Base-by-base conservation (phyloP, 208 protist genomes). In the Trypanosoma grayi region DNA sequence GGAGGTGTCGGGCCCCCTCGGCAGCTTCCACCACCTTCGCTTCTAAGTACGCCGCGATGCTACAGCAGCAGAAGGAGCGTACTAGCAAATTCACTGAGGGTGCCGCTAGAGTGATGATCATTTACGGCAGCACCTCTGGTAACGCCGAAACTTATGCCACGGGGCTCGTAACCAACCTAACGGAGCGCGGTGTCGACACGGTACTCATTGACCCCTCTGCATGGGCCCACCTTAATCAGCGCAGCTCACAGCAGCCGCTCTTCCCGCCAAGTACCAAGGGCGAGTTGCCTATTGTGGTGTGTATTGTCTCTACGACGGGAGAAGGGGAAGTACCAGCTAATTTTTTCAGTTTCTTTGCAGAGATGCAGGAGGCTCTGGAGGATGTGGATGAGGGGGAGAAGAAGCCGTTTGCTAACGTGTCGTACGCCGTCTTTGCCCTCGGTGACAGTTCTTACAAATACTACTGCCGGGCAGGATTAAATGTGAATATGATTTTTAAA, bases 371-470 rank as follows among this genome's bases (percentile, higher is more conserved):
- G 6, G 44, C 66, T 1, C 62, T 85, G 24, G 62, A 40, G 0
- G 41, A 28, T 28, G 45, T 14, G 22, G 13, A 24, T 1, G 31
- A 28, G 16, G 39, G 13, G 48, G 41, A 31, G 30, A 47, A 47
- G 40, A 47, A 63, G 18, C 74, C 79, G 6, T 92, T 95, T 44
- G 28, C 33, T 4, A 53, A 73, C 25, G 44, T 97, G 4, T 50
- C 66, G 50, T 97, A 84, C 69, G 76, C 84, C n/a, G 83, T 98
- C 0, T 98, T 99, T 66, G 92, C 81, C 0, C 70, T 99, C 8
- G 97, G 97, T 18, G 96, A 98, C 60, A 95, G 70, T 27, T 97
- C 97, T n/a, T 99, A 98, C 77, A 96, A 97, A 69, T 90, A 97
- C 71, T 99, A 92, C 69, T 93, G 95, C 60, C 72, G 79, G 22